A percentile compares a stretch with the other conserved stretches of the same genome.
These are phyloP conservation scores for Neoscytalidium dimidiatum DNA, from an alignment of 2,329 filamentous ascomycete genomes.

Conservation along the genomic window DNA sequence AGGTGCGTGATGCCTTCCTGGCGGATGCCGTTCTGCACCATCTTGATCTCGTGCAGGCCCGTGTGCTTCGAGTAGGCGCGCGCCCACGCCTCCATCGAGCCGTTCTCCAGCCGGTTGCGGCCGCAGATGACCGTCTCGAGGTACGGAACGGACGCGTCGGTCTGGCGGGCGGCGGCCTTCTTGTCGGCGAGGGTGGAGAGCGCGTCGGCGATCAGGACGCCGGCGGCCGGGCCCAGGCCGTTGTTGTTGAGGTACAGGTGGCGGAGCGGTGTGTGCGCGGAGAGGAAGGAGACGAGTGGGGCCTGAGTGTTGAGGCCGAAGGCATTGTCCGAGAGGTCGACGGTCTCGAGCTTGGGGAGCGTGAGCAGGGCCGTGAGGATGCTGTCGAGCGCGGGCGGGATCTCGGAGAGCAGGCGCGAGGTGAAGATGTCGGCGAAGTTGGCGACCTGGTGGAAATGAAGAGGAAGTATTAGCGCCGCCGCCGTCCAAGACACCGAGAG, in stretches of 20 bases:
- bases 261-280: slow-evolving; percentile 83
- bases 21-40: slow-evolving; percentile 97
- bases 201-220: slow-evolving; percentile 84
- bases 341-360: slow-evolving; percentile 80
- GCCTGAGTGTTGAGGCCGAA: slow-evolving; percentile 95
- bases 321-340: slow-evolving; percentile 97
- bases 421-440: slow-evolving; percentile 99
- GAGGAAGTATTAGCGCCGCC: background rate
- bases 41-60: slow-evolving; percentile 83
- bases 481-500: background rate
- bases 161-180: slow-evolving; percentile 76
- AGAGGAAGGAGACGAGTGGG: slow-evolving; percentile 88
- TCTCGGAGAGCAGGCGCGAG: slow-evolving; percentile 87
- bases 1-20: slow-evolving; percentile 87
- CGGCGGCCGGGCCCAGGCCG: slow-evolving; percentile 88
- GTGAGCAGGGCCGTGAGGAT: slow-evolving; percentile 85
- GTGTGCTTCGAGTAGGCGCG: slow-evolving; percentile 79
- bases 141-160: slow-evolving; percentile 65
- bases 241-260: slow-evolving; percentile 99
- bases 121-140: slow-evolving; percentile 98
- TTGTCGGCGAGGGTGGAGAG: slow-evolving; percentile 79
- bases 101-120: slow-evolving; percentile 92
- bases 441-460: slow-evolving; percentile 57
- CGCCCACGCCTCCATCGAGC: slow-evolving; percentile 95
- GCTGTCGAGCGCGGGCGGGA: slow-evolving; percentile 82